A percentile compares a stretch with the other conserved stretches of the same genome.
Conservation (phyloP, 1,284 basidiomycete genomes). For the Ustilago sp. region DNA sequence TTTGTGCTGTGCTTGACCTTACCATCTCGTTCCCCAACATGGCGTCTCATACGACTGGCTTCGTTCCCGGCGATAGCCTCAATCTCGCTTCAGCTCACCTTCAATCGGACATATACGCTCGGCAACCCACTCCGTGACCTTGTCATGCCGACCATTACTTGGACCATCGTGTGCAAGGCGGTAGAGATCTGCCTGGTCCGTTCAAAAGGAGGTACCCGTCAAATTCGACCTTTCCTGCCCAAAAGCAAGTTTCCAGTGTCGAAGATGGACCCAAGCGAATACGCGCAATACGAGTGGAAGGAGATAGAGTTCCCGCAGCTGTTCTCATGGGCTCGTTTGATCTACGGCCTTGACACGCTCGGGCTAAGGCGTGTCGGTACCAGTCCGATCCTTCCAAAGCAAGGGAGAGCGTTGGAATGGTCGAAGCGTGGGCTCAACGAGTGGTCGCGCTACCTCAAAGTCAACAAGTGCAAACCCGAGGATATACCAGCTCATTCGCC, state of each 20-base stretch:
- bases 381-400: conserved; percentile 12
- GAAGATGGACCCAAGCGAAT: conserved; percentile 16
- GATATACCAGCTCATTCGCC: conserved; percentile 29
- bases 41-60: conserved; percentile 28
- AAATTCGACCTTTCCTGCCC: conserved; percentile 31
- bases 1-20: conserved; percentile 37
- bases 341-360: conserved; percentile 34
- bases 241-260: conserved; percentile 7
- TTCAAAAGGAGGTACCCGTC: conserved; percentile 29
- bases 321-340: conserved; percentile 16
- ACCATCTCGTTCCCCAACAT: conserved; percentile 15
- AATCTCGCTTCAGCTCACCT: conserved; percentile 14
- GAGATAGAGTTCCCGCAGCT: conserved; percentile 18
- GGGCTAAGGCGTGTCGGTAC: conserved; percentile 26
- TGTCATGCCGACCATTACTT: conserved; percentile 33
- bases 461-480: conserved; percentile 18
- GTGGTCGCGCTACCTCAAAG: conserved; percentile 30
- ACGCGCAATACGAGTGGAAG: conserved; percentile 34
- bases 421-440: conserved; percentile 28
- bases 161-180: conserved; percentile 35
- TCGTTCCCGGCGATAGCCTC: conserved; percentile 23
- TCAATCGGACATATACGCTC: conserved; percentile 25
- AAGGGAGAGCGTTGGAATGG: conserved; percentile 46
- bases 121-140: conserved; percentile 44
- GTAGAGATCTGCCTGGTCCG: conserved; percentile 34